Base-by-base conservation (phyloP, 805 yeast genomes). In the Wickerhamiella spandovensis region DNA sequence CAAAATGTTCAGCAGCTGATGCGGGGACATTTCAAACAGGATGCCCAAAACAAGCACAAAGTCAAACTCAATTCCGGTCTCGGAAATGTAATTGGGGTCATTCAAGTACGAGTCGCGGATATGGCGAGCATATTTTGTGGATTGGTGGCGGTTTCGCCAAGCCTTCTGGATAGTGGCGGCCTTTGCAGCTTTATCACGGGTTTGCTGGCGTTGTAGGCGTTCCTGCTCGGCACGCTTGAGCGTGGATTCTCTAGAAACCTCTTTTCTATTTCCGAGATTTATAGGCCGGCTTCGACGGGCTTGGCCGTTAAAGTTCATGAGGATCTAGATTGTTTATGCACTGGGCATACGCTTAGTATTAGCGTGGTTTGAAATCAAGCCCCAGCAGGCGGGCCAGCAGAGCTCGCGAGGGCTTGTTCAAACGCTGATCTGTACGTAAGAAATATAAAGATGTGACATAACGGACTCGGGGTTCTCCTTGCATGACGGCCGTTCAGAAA, bases 161-260 rank as follows among this genome's bases (percentile, higher is more conserved):
- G 68, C 61, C 2, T 69, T 58, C 59, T 83, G 90, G 37, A 89
- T 62, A 6, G 63, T 48, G 1, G 56, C 50, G 0, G 78, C 79
- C 1, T 85, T 76, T 37, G 64, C 68, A 39, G 72, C 75, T 46
- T 72, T 74, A 13, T 62, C 58, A 21, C 84, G 71, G 15, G 68
- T 73, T 30, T 67, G 62, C 51, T 84, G 88, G 51, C 97, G 73
- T 52, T 73, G 74, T 51, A 71, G 73, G 39, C 97, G 71, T 53
- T 84, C 87, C 39, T 67, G 67, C 56, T 77, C 77, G 3, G 95
- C 80, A 55, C 76, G 78, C 51, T 75, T 76, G n/a, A 90, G 65
- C 47, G 74, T 70, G 56, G 73, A 63, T 50, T 68, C 57, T 52
- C 71, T 64, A 63, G 73, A 59, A 53, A 66, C 49, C 48, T 64